Percentiles rank a stretch among this genome's conserved stretches.
phyloP scores from a whole-genome alignment of 2,329 filamentous ascomycete genomes.

The Chrysoporthe puriensis region DNA sequence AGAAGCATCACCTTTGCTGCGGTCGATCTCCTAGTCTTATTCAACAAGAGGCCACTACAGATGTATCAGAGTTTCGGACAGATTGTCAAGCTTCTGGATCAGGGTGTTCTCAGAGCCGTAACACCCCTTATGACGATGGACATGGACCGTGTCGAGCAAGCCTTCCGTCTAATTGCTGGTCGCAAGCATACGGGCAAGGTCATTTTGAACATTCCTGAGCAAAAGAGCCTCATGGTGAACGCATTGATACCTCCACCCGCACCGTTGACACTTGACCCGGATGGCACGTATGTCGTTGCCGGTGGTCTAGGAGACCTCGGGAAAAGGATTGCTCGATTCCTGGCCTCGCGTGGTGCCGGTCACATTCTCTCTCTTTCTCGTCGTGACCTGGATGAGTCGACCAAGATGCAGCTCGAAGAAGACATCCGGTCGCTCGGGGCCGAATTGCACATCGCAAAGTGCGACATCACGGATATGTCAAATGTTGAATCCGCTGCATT shows the following conservation, averaged over 20 bases:
- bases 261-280: slow-evolving; percentile 23
- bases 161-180: slow-evolving; percentile 48
- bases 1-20: slow-evolving; percentile 25
- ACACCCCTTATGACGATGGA: slow-evolving; percentile 40
- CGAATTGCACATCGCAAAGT: slow-evolving; percentile 37
- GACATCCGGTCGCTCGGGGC: slow-evolving; percentile 26
- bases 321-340: slow-evolving; percentile 32
- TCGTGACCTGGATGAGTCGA: slow-evolving; percentile 29
- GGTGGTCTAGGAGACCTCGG: slow-evolving; percentile 42
- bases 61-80: slow-evolving; percentile 18
- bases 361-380: slow-evolving; percentile 38
- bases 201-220: slow-evolving; percentile 32
- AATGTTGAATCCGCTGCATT: slow-evolving; percentile 31
- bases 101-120: slow-evolving; percentile 33
- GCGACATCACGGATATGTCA: slow-evolving; percentile 38
- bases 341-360: slow-evolving; percentile 37
- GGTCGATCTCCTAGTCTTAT: slow-evolving; percentile 21
- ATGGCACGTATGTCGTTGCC: slow-evolving; percentile 38
- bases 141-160: slow-evolving; percentile 42
- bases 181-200: slow-evolving; percentile 48
- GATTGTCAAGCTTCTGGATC: slow-evolving; percentile 18
- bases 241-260: slow-evolving; percentile 26
- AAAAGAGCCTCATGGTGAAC: slow-evolving; percentile 27
- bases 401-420: slow-evolving; percentile 26
- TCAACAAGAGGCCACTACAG: slow-evolving; percentile 1